A percentile compares a stretch with the other conserved stretches of the same genome.
Evolutionary conservation across 192 early-diverging fungal species (phyloP).

Genomic region (Glomus cerebriforme): DNA sequence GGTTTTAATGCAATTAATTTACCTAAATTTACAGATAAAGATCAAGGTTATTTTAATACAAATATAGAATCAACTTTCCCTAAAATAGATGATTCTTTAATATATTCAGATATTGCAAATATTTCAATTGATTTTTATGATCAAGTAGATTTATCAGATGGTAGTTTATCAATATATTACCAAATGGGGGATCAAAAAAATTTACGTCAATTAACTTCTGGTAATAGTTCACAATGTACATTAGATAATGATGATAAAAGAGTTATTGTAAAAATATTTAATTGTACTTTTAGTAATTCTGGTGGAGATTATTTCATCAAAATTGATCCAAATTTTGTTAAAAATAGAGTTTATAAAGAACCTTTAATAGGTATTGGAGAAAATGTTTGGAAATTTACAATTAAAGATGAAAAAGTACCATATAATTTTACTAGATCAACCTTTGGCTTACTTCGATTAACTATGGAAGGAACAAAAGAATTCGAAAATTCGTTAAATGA

Average conservation of each 20-base stretch:
- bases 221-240: neutral
- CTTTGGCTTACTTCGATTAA: neutral
- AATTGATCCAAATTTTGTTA: slow-evolving; percentile 14
- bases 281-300: slow-evolving; percentile 7
- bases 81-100: neutral
- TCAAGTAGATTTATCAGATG: neutral
- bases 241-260: neutral
- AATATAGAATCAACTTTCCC: neutral
- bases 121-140: neutral
- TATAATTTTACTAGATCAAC: neutral
- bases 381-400: slow-evolving; percentile 3
- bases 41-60: neutral
- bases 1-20: neutral
- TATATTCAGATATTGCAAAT: neutral
- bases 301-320: neutral
- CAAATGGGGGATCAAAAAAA: neutral
- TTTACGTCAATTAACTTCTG: slow-evolving; percentile 6
- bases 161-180: slow-evolving; percentile 21
- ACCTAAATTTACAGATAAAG: neutral
- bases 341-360: neutral
- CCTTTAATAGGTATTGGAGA: neutral
- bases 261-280: neutral
- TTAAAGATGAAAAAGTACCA: neutral
- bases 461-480: neutral
- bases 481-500: neutral